Conservation (phyloP, 352 stramenopile species). For the Globisporangium middletonii region DNA sequence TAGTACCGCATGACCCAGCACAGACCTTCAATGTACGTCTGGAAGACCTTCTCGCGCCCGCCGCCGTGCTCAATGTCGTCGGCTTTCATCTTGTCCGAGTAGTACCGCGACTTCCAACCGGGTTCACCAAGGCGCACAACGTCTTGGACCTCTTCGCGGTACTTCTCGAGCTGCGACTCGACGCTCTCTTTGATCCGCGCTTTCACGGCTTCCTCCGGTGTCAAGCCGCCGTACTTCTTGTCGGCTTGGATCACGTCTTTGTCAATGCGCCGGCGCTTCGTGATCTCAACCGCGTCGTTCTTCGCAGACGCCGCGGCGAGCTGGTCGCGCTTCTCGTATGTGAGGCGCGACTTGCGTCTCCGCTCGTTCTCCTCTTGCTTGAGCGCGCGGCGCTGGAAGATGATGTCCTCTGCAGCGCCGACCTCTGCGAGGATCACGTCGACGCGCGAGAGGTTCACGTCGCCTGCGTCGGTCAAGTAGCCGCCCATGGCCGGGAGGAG, state of each 20-base stretch:
- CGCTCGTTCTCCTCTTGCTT: slow-evolving; percentile 84
- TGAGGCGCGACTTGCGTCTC: slow-evolving; percentile 54
- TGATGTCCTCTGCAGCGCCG: slow-evolving; percentile 94
- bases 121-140: slow-evolving; percentile 93
- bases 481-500: slow-evolving; percentile 78
- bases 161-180: slow-evolving; percentile 72
- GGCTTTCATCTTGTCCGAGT: slow-evolving; percentile 82
- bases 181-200: slow-evolving; percentile 77
- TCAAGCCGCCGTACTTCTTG: slow-evolving; percentile 68
- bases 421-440: slow-evolving; percentile 97
- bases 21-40: slow-evolving; percentile 97
- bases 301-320: slow-evolving; percentile 51
- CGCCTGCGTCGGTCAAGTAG: slow-evolving; percentile 94
- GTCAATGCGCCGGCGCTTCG: slow-evolving; percentile 72
- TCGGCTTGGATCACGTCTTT: slow-evolving; percentile 55
- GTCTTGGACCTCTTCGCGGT: slow-evolving; percentile 86
- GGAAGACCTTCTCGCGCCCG: slow-evolving; percentile 88
- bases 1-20: slow-evolving; percentile 99
- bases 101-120: slow-evolving; percentile 96
- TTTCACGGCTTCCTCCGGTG: slow-evolving; percentile 63
- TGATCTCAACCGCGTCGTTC: slow-evolving; percentile 66
- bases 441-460: slow-evolving; percentile 93
- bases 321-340: slow-evolving; percentile 69
- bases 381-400: slow-evolving; percentile 85
- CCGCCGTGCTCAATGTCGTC: slow-evolving; percentile 81